Evolutionary conservation across 2,329 filamentous ascomycete genomes (phyloP).

Genomic region (Penicillium sp.): DNA sequence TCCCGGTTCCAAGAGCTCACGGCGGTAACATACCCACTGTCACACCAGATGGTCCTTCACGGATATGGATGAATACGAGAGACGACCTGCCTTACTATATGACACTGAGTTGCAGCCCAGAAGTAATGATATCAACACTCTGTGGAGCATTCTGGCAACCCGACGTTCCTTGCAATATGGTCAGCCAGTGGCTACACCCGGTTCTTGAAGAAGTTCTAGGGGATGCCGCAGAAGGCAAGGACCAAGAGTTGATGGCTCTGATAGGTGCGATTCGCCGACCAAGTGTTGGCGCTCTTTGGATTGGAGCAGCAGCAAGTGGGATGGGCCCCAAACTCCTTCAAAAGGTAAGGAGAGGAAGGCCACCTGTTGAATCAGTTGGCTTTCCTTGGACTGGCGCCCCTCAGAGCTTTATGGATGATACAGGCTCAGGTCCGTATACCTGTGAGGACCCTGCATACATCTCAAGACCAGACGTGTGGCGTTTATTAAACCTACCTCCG

Average conservation of each 20-base stretch:
- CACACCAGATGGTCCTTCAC: neutral
- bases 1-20: constrained; percentile 7
- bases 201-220: constrained; percentile 8
- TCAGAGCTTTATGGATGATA: constrained; percentile 13
- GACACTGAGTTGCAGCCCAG: constrained; percentile 13
- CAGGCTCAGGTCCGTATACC: constrained; percentile 11
- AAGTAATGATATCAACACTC: constrained; percentile 9
- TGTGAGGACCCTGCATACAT: constrained; percentile 1
- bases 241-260: constrained; percentile 7
- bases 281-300: constrained; percentile 7
- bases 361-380: constrained; percentile 6
- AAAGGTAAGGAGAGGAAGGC: constrained; percentile 1
- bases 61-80: constrained; percentile 4
- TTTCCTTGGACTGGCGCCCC: constrained; percentile 13
- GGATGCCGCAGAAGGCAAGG: neutral
- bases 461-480: constrained; percentile 12
- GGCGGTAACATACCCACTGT: neutral
- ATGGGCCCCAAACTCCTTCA: constrained; percentile 5
- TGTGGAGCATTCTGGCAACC: constrained; percentile 16
- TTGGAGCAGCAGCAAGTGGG: constrained; percentile 8
- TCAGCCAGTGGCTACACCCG: constrained; percentile 15
- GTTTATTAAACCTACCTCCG: constrained; percentile 7
- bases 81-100: constrained; percentile 15
- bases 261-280: constrained; percentile 12
- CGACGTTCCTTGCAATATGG: constrained; percentile 14